phyloP scores from a whole-genome alignment of 1,139 yeast genomes.

The Saccharomyces hybrid region DNA sequence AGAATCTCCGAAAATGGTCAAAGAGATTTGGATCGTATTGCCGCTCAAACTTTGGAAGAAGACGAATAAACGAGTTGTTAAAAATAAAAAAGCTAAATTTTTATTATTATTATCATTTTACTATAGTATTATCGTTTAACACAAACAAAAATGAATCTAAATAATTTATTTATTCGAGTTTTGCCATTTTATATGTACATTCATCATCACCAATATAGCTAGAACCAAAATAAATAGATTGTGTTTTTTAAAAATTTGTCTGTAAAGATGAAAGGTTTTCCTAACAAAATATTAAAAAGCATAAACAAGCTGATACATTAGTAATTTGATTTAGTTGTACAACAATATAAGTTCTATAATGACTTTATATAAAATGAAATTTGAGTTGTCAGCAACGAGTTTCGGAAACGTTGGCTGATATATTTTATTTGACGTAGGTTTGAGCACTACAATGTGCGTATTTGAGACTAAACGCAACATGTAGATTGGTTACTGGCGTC shows the following conservation, averaged over 20 bases:
- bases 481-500: background rate
- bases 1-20: too few species aligned
- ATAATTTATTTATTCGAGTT: slow-evolving; percentile 1
- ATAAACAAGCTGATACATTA: background rate
- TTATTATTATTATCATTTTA: slow-evolving; percentile 4
- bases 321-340: background rate
- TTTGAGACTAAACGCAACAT: background rate
- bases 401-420: too few species aligned
- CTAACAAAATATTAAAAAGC: background rate
- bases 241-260: background rate
- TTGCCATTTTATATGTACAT: slow-evolving; percentile 14
- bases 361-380: background rate
- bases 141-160: slow-evolving; percentile 5
- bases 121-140: background rate
- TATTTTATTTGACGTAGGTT: too few species aligned
- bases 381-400: background rate
- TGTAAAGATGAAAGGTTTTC: too few species aligned
- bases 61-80: slow-evolving; percentile 33
- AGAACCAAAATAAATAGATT: background rate
- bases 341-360: background rate
- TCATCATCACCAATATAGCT: background rate
- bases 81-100: slow-evolving; percentile 5
- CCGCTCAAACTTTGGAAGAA: too few species aligned
- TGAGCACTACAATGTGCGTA: too few species aligned
- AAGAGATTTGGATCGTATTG: too few species aligned